A percentile compares a stretch with the other conserved stretches of the same genome.
phyloP scores from a whole-genome alignment of 1,284 basidiomycete species.

The Tremellales sp. region DNA sequence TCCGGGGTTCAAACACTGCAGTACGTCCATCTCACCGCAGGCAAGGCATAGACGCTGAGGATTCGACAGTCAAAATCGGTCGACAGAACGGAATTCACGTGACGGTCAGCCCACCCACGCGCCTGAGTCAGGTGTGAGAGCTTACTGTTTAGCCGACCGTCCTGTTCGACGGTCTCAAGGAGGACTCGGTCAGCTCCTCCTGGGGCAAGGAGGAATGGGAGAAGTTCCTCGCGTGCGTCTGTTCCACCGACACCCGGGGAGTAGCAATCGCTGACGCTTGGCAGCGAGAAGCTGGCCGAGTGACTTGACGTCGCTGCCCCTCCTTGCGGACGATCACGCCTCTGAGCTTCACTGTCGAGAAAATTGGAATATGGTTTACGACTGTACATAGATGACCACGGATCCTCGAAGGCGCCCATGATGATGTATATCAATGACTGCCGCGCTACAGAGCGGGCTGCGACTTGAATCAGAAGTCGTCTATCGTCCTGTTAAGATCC shows the following conservation, averaged over 20 bases:
- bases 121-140: neutral
- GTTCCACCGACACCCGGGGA: too few species aligned
- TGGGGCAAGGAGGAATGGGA: conserved; percentile 83
- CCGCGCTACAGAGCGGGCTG: too few species aligned
- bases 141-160: conserved; percentile 59
- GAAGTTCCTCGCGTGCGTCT: conserved; percentile 61
- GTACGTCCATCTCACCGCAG: conserved; percentile 15
- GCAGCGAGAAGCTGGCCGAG: too few species aligned
- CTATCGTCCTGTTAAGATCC: conserved; percentile 81
- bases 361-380: too few species aligned
- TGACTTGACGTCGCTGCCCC: too few species aligned
- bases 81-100: conserved; percentile 90
- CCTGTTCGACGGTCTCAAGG: conserved; percentile 79
- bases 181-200: conserved; percentile 70
- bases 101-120: conserved; percentile 51
- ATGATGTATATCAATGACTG: too few species aligned
- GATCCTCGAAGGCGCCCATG: too few species aligned
- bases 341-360: too few species aligned
- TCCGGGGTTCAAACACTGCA: conserved; percentile 21
- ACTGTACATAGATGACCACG: too few species aligned
- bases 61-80: conserved; percentile 67
- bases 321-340: too few species aligned
- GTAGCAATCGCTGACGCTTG: too few species aligned
- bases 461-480: conserved; percentile 51
- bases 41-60: conserved; percentile 5